Evolutionary conservation across 192 early-diverging fungal species (phyloP).

Genomic region (Funneliformis geosporum): DNA sequence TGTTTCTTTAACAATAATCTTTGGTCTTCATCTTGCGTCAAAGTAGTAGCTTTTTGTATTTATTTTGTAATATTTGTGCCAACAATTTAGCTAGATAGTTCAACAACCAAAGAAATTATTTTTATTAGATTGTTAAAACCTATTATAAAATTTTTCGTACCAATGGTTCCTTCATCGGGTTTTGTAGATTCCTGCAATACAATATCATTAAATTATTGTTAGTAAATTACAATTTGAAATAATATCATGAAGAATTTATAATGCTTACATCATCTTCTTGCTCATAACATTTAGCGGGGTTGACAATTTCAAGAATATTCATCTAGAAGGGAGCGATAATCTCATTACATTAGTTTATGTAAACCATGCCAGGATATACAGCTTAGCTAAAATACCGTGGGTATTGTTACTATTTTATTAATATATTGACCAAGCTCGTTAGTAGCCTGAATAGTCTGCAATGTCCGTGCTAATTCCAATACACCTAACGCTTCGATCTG

Average conservation of each 20-base stretch:
- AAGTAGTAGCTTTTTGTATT: too few relatives aligned
- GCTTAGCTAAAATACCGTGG: not conserved
- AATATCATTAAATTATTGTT: not conserved
- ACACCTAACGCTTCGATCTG: not conserved
- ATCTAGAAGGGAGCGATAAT: not conserved
- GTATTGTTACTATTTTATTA: not conserved
- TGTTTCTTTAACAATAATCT: too few relatives aligned
- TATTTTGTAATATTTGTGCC: not conserved
- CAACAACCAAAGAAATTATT: not conserved
- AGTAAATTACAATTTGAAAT: not conserved
- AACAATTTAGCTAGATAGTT: not conserved
- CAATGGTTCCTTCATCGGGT: not conserved
- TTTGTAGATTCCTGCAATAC: not conserved
- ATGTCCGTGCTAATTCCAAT: not conserved
- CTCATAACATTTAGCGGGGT: not conserved
- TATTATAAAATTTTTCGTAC: not conserved
- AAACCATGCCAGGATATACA: not conserved
- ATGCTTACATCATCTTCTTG: not conserved
- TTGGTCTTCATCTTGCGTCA: too few relatives aligned
- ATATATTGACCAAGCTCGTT: not conserved
- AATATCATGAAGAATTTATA: not conserved
- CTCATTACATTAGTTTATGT: not conserved
- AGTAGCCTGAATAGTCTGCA: not conserved
- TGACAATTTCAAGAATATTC: not conserved
- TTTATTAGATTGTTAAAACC: not conserved